Conservation (phyloP, 116 monocot genomes). For the Thalassia testudinum region DNA sequence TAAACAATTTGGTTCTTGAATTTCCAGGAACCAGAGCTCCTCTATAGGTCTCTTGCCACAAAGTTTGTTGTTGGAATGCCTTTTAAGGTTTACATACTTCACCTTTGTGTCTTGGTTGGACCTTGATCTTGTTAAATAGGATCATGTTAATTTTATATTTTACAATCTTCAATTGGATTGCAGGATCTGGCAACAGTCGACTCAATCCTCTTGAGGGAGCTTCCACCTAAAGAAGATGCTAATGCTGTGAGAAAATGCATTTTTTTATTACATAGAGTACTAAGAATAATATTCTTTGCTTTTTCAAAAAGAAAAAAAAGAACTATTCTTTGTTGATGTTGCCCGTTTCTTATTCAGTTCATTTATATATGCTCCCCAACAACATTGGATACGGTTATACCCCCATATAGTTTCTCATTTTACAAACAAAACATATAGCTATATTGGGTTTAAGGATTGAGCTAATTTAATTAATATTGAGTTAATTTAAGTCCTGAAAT, state of each 20-base stretch:
- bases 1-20: neutral
- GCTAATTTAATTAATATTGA: no score
- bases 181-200: conserved; percentile 99
- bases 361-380: no score
- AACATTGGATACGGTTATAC: no score
- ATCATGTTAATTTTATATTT: neutral
- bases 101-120: neutral
- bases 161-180: conserved; percentile 4
- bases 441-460: no score
- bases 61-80: conserved; percentile 98
- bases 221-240: conserved; percentile 79
- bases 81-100: conserved; percentile 57
- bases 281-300: neutral
- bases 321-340: no score
- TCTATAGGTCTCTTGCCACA: conserved; percentile 82
- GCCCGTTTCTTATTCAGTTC: no score
- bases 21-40: conserved; percentile 75
- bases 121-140: no score
- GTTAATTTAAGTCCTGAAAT: no score
- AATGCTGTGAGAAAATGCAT: conserved; percentile 51
- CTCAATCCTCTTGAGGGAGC: conserved; percentile 82
- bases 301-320: neutral
- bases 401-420: no score
- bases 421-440: no score
- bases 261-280: conserved; percentile 31